These are phyloP conservation scores for Globisporangium abappressorium DNA, from an alignment of 352 stramenopile species.

Conservation along the genomic window DNA sequence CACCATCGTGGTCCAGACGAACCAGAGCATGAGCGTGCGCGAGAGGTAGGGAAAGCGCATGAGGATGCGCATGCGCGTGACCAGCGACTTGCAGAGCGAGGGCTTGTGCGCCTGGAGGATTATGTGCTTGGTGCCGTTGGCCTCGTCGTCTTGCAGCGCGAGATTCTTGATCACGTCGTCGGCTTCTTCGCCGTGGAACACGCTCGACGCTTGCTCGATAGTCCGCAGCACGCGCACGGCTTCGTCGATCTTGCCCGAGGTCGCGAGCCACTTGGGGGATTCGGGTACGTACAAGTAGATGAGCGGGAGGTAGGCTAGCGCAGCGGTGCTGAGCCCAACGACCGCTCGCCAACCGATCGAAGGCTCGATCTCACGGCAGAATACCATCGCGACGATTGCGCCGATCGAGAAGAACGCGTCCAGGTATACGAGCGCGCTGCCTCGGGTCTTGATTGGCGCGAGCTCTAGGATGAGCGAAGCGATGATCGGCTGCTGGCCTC, in stretches of 20 bases:
- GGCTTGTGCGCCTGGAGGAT: neutral
- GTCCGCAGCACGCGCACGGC: conserved; percentile 14
- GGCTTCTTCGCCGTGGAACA: conserved; percentile 4
- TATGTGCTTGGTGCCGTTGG: neutral
- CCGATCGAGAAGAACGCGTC: conserved; percentile 22
- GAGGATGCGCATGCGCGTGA: conserved; percentile 28
- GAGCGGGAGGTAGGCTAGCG: neutral
- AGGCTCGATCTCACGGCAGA: neutral
- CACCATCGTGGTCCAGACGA: conserved; percentile 32
- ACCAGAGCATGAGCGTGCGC: conserved; percentile 43
- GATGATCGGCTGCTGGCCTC: conserved; percentile 20
- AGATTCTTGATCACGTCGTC: conserved; percentile 1
- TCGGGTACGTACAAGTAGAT: conserved; percentile 7
- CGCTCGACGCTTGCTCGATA: conserved; percentile 6
- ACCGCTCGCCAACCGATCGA: conserved; percentile 3
- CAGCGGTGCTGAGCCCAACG: neutral
- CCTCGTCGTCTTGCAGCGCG: neutral
- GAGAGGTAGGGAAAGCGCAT: conserved; percentile 28
- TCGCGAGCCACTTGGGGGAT: conserved; percentile 11
- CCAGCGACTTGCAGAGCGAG: conserved; percentile 26
- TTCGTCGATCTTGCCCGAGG: conserved; percentile 7
- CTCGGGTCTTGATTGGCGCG: conserved; percentile 17
- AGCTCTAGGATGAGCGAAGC: conserved; percentile 21
- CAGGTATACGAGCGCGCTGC: conserved; percentile 20
- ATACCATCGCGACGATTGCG: conserved; percentile 5